These are phyloP conservation scores for Pythium scleroteichum DNA, from an alignment of 352 stramenopile genomes.

Conservation along the genomic window DNA sequence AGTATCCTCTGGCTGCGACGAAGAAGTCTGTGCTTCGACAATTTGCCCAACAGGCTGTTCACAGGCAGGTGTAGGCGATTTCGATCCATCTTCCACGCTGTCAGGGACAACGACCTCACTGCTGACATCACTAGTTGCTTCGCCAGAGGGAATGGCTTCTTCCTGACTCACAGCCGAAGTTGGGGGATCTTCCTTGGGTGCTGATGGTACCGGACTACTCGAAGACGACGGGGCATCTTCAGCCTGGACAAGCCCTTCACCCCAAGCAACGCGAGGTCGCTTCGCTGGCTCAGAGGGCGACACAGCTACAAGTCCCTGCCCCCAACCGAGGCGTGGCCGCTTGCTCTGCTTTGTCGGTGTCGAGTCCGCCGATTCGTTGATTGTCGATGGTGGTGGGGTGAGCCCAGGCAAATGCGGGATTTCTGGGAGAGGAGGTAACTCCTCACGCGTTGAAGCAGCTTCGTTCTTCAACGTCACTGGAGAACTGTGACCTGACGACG, in stretches of 20 bases:
- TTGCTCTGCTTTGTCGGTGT: constrained; percentile 59
- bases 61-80: background rate
- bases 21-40: background rate
- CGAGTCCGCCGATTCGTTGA: constrained; percentile 25
- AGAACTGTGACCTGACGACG: constrained; percentile 13
- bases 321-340: constrained; percentile 75
- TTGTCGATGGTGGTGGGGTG: constrained; percentile 1
- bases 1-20: background rate
- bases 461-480: constrained; percentile 11
- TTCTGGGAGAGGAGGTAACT: constrained; percentile 60
- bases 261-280: constrained; percentile 80
- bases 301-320: constrained; percentile 72
- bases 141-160: background rate
- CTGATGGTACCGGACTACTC: background rate
- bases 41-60: background rate
- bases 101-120: background rate
- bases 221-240: constrained; percentile 21
- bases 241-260: constrained; percentile 61
- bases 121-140: background rate
- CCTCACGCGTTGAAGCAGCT: constrained; percentile 32
- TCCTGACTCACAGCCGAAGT: background rate
- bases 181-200: background rate
- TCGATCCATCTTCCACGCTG: background rate
- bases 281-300: constrained; percentile 61
- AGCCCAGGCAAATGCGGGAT: constrained; percentile 41